Percentiles rank a stretch among this genome's conserved stretches.
Conservation (phyloP, 208 protist genomes). For the Crithidia fasciculata region DNA sequence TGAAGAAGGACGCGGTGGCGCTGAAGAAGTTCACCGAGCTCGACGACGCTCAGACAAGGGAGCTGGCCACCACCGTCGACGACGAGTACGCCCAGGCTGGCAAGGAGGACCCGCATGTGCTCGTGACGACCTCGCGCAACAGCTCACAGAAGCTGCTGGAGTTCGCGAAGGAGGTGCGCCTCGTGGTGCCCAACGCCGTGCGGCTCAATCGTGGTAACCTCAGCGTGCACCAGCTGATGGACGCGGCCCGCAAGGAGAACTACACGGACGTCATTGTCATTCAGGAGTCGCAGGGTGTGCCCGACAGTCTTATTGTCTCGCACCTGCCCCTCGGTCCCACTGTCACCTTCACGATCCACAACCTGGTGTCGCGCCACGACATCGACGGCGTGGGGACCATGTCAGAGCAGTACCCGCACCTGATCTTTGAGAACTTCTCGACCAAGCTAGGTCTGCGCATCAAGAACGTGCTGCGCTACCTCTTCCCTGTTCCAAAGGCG, state of each 20-base stretch:
- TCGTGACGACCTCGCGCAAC: constrained; percentile 99
- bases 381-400: constrained; percentile 91
- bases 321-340: constrained; percentile 99
- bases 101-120: constrained; percentile 96
- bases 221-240: constrained; percentile 95
- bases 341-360: constrained; percentile 97
- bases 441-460: constrained; percentile 96
- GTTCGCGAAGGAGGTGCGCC: constrained; percentile 98
- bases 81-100: constrained; percentile 98
- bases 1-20: constrained; percentile 82
- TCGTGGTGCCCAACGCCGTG: constrained; percentile 98
- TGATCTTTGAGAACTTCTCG: constrained; percentile 99
- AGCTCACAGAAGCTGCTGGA: constrained; percentile 95
- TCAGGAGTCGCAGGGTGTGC: constrained; percentile 98
- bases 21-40: constrained; percentile 92
- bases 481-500: constrained; percentile 98
- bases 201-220: constrained; percentile 98
- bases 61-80: constrained; percentile 86
- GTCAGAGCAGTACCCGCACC: constrained; percentile 97
- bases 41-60: constrained; percentile 82
- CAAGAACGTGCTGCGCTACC: constrained; percentile 94
- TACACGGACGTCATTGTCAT: constrained; percentile 99
- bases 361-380: constrained; percentile 98
- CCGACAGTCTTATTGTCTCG: constrained; percentile 97
- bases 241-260: constrained; percentile 91